Evolutionary conservation across 345 rosid genomes (phyloP), one percentile per base, ranked within the genome.

Genomic region (Camelina laxa): DNA sequence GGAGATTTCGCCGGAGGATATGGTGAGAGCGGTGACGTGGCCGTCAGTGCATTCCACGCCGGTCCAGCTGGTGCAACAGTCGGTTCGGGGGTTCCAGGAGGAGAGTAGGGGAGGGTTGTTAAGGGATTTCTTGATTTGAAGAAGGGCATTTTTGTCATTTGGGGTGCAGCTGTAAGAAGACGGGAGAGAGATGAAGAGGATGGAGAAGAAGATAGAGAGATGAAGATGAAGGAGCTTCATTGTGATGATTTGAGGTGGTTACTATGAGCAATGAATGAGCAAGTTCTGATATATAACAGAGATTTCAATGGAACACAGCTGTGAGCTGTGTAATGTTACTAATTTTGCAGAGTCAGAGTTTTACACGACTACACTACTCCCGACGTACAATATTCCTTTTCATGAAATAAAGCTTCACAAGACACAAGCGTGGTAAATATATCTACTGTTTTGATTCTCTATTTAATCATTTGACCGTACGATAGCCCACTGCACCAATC

Each of bases 1-100:
- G 10, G 86, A 80, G 73, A 91, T 67, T 2, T 85, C 17, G 36
- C 85, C 93, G 9, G 78, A 53, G 35, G 88, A 81, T 51, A 93
- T 81, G 64, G 82, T 77, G 73, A 91, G 88, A 38, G 86, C 54
- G 20, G 75, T 79, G 69, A 91, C 87, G 44, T 83, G 92, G 77
- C 81, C 65, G 67, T 72, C 41, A 54, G 86, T 80, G 74, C 98
- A 93, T 16, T 79, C 74, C 17, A 94, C 87, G 10, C 81, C 79
- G 78, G 86, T 81, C 97, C 97, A 94, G 51, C 48, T 7, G 6
- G 49, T 56, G 77, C 96, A 91, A 78, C 97, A 93, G 75, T 89
- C 97, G 7, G 87, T 73, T 69, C 61, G 68, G 5, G 86, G 80
- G 4, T 79, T 47, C 98, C 98, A 91, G 0, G 98, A 87, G 73